Evolutionary conservation across 176 grass and related monocot species (phyloP), one percentile per base, ranked within the genome.

Genomic region (Aechmea fasciata): DNA sequence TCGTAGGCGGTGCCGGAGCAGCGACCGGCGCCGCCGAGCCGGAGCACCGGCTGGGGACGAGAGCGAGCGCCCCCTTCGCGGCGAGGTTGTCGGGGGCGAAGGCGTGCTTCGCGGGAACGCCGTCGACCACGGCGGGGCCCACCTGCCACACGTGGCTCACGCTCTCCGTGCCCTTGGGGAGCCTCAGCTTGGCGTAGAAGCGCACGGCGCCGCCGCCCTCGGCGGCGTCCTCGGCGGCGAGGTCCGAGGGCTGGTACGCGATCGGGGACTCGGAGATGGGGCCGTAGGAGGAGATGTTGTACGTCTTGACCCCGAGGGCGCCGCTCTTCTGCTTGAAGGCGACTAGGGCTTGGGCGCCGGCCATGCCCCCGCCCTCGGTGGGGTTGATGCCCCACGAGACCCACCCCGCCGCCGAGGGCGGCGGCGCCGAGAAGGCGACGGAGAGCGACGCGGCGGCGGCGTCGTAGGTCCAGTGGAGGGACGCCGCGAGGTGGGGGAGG

Each of bases 371-470:
- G 55, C 8, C 20, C 1, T 68, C 75, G 14, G 57, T 1, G 2
- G 90, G 86, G 83, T 94, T 94, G 9, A 94, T 69, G 13, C 52
- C 90, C 90, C 90, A 94, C 11, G 90, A 71, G 6, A 94, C 83
- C 90, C 90, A 94, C 13, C 90, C 90, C 2, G 57, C 73, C 2
- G 78, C 57, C 10, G 75, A 28, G 1, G 80, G 77, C 6, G 86
- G 90, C 19, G 71, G 23, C 1, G 86, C 90, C 0, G 86, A 67
- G 71, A 82, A 94, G n/a, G 83, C 90, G 20, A 94, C 10, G 55
- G 81, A 79, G 8, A 94, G 83, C 28, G 75, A 71, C 3, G 63
- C 83, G 9, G 71, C 3, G 8, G 67, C 69, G 14, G 18, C 2
- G 57, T 89, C 78, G 75, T 89, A 89, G 11, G 80, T 84, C 83